Evolutionary conservation across 1,139 yeast species (phyloP).

Genomic region (Hanseniaspora sp.): DNA sequence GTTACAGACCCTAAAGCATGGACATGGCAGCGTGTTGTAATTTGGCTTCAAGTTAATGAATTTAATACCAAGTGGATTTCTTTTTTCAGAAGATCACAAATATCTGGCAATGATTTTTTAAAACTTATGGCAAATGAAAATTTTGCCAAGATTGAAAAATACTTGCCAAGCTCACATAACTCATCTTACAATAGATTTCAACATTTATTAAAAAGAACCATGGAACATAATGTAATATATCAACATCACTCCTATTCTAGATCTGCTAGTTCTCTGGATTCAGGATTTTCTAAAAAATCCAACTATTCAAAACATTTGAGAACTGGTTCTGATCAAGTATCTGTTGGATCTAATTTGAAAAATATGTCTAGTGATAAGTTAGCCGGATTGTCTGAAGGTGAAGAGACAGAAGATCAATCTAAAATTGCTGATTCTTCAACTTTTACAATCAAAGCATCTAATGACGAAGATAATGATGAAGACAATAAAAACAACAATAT

Average conservation of each 20-base stretch:
- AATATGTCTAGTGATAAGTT: conserved; percentile 5
- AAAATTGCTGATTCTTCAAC: neutral
- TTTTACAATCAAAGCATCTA: neutral
- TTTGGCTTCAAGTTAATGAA: conserved; percentile 56
- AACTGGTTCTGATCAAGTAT: conserved; percentile 11
- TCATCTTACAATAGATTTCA: conserved; percentile 48
- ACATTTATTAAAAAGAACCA: conserved; percentile 39
- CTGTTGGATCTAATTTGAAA: neutral
- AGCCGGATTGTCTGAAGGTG: conserved; percentile 1
- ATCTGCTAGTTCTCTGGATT: conserved; percentile 16
- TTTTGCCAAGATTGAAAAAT: conserved; percentile 37
- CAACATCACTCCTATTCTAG: conserved; percentile 22
- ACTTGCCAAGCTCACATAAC: conserved; percentile 40
- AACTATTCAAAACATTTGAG: conserved; percentile 7
- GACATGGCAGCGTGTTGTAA: conserved; percentile 54
- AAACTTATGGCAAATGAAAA: conserved; percentile 59
- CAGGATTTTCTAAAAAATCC: conserved; percentile 9
- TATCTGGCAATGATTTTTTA: conserved; percentile 55
- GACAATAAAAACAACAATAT: too few species aligned
- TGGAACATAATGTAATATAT: conserved; percentile 33
- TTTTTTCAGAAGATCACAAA: conserved; percentile 47
- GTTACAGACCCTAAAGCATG: conserved; percentile 44
- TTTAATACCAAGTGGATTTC: conserved; percentile 67
- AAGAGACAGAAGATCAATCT: neutral
- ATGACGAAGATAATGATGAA: neutral